A percentile compares a stretch with the other conserved stretches of the same genome.
These are phyloP conservation scores for Coemansia sp. DNA, from an alignment of 192 early-diverging fungal species.

Conservation along the genomic window DNA sequence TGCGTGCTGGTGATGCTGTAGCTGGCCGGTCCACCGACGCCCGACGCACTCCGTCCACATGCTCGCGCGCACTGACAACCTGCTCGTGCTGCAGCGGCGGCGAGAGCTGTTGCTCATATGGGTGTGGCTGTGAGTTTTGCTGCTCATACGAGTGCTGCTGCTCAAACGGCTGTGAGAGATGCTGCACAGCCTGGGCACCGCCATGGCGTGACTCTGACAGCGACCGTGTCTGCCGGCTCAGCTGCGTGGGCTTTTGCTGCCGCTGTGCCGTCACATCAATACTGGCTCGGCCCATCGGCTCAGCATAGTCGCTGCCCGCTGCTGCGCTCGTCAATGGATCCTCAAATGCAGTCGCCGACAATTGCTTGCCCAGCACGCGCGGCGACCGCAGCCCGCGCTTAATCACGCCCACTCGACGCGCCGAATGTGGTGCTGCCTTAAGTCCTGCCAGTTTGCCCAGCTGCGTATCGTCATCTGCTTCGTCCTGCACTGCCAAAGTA, in stretches of 20 bases:
- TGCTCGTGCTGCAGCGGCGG: conserved; percentile 47
- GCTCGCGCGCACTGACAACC: conserved; percentile 25
- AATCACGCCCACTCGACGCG: conserved; percentile 45
- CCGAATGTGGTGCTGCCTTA: conserved; percentile 26
- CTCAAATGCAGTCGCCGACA: conserved; percentile 37
- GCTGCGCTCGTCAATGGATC: conserved; percentile 50
- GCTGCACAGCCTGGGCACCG: not conserved
- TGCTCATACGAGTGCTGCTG: conserved; percentile 38
- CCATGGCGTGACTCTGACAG: conserved; percentile 31
- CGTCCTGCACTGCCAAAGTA: not conserved
- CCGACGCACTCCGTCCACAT: conserved; percentile 24
- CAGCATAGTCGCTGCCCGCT: conserved; percentile 9
- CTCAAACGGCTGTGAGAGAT: conserved; percentile 44
- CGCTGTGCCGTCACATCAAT: conserved; percentile 21
- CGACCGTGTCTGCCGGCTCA: conserved; percentile 41
- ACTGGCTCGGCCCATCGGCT: conserved; percentile 19
- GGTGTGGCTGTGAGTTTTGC: conserved; percentile 26
- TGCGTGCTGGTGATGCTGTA: conserved; percentile 1
- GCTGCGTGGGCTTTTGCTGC: conserved; percentile 2
- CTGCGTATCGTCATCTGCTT: conserved; percentile 1
- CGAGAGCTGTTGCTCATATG: conserved; percentile 53
- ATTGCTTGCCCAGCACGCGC: conserved; percentile 42
- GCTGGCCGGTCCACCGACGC: conserved; percentile 20
- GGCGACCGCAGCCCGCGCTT: conserved; percentile 49
- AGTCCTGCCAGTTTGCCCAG: conserved; percentile 1